These are phyloP conservation scores for Solanum peruvianum DNA, from an alignment of 257 asterid species.

Conservation along the genomic window DNA sequence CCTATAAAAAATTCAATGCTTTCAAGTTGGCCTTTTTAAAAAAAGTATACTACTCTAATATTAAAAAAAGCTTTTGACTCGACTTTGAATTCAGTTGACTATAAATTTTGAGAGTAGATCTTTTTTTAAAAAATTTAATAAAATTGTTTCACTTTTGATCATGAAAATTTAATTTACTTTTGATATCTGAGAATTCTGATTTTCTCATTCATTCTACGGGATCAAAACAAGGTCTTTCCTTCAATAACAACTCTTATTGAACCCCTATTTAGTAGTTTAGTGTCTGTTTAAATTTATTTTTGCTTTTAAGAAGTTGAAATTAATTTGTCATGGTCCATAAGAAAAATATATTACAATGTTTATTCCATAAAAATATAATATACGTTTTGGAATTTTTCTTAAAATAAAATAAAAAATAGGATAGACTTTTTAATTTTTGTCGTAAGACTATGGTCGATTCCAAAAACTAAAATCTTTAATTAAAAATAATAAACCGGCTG, in stretches of 20 bases:
- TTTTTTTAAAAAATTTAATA: too few species aligned
- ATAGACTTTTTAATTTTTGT: neutral
- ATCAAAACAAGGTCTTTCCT: neutral
- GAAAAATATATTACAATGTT: neutral
- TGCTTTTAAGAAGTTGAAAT: neutral
- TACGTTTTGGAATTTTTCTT: neutral
- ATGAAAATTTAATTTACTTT: too few species aligned
- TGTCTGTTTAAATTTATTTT: neutral
- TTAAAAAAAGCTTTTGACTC: neutral
- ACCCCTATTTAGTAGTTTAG: neutral
- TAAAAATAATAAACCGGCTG: neutral
- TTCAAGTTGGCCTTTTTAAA: conserved; percentile 6
- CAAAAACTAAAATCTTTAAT: neutral
- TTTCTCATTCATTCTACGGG: too few species aligned
- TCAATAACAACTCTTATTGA: neutral
- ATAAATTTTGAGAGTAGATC: neutral
- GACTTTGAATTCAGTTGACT: neutral
- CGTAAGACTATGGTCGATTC: neutral
- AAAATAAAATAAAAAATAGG: neutral
- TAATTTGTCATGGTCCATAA: neutral
- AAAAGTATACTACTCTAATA: neutral
- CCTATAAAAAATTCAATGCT: neutral
- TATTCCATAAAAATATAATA: neutral
- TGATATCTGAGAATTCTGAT: too few species aligned
- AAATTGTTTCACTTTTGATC: neutral